phyloP scores from a whole-genome alignment of 192 early-diverging fungal genomes.

The Dissophora globulifera region DNA sequence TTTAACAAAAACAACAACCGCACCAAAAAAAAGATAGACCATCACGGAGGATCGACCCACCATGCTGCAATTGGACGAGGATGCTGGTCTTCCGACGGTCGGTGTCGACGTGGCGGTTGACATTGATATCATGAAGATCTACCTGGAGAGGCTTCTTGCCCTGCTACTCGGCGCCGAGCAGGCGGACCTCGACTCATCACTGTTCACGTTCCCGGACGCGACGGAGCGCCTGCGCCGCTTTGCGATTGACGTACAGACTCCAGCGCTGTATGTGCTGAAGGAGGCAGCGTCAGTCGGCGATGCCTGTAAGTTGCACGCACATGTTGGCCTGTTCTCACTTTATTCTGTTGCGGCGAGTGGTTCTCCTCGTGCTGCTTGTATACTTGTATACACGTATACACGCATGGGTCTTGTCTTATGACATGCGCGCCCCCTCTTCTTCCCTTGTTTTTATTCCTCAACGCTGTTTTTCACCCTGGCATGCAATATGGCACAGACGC shows the following conservation, averaged over 20 bases:
- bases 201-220: slow-evolving; percentile 76
- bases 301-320: slow-evolving; percentile 56
- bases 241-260: slow-evolving; percentile 76
- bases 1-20: neutral
- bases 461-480: no score
- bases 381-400: neutral
- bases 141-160: slow-evolving; percentile 77
- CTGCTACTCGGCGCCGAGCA: slow-evolving; percentile 77
- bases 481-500: neutral
- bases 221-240: slow-evolving; percentile 78
- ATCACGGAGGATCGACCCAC: no score
- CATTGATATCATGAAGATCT: slow-evolving; percentile 52
- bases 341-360: neutral
- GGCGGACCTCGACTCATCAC: slow-evolving; percentile 64
- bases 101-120: slow-evolving; percentile 39
- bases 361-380: neutral
- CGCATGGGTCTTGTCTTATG: slow-evolving; percentile 6
- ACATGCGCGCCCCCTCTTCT: neutral
- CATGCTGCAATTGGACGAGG: slow-evolving; percentile 49
- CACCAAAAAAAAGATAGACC: neutral
- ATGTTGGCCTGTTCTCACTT: no score
- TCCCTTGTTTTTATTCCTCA: no score
- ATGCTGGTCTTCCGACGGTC: slow-evolving; percentile 39
- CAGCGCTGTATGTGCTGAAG: slow-evolving; percentile 83
- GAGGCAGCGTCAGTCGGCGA: slow-evolving; percentile 67